Evolutionary conservation across 768 basidiomycete species (phyloP).

Genomic region (Gloeostereum incarnatum): DNA sequence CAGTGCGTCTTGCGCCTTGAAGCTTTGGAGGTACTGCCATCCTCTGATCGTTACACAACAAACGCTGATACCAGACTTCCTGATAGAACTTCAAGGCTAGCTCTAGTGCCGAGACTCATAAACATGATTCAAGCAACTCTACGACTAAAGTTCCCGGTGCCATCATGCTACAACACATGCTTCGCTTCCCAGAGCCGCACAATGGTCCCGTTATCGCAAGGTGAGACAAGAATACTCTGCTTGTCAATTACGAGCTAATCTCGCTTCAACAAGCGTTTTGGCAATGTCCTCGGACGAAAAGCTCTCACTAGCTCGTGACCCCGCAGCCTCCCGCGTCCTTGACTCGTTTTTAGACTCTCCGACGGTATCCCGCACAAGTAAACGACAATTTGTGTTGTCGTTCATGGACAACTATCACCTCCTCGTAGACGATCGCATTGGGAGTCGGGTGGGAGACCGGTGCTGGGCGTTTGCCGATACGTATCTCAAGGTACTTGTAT

Average conservation of each 20-base stretch:
- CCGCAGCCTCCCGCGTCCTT: constrained; percentile 69
- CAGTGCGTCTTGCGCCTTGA: constrained; percentile 58
- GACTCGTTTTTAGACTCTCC: constrained; percentile 69
- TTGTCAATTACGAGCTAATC: constrained; percentile 4
- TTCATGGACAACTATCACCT: constrained; percentile 73
- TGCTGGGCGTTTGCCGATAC: constrained; percentile 90
- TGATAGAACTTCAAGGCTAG: constrained; percentile 19
- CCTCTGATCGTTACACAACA: background rate
- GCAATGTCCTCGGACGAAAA: constrained; percentile 52
- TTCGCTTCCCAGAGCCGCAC: constrained; percentile 58
- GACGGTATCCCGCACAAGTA: constrained; percentile 51
- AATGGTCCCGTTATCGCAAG: constrained; percentile 63
- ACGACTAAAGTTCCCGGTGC: constrained; percentile 72
- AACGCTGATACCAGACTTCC: too few relatives aligned
- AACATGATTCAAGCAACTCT: constrained; percentile 15
- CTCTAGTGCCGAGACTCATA: constrained; percentile 3
- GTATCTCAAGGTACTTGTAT: constrained; percentile 66
- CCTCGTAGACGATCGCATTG: constrained; percentile 85
- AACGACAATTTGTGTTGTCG: constrained; percentile 61
- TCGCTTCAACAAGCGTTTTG: constrained; percentile 39
- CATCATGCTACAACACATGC: constrained; percentile 74
- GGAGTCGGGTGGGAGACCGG: constrained; percentile 84
- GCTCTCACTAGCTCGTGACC: constrained; percentile 38
- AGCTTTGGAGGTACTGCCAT: constrained; percentile 33
- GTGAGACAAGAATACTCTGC: constrained; percentile 25